Evolutionary conservation across 805 yeast species (phyloP).

Genomic region (Saccharomycopsis schoenii): DNA sequence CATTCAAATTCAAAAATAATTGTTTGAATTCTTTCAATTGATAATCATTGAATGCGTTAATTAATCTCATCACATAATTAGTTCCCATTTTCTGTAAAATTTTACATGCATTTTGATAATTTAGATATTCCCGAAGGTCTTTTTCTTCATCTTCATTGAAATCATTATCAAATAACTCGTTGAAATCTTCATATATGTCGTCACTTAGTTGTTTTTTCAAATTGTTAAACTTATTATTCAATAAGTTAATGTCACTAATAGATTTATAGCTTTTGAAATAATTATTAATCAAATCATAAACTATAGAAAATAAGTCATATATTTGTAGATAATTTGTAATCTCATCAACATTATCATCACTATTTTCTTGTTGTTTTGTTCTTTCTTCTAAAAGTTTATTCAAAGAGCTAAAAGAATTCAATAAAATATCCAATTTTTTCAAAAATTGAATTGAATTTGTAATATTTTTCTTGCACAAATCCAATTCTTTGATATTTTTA

Average conservation of each 20-base stretch:
- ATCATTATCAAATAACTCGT: constrained; percentile 34
- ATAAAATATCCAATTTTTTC: constrained; percentile 78
- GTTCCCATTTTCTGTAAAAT: constrained; percentile 57
- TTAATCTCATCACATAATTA: constrained; percentile 47
- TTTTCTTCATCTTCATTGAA: constrained; percentile 34
- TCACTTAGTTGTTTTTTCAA: constrained; percentile 54
- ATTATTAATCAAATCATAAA: constrained; percentile 50
- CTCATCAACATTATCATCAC: constrained; percentile 1
- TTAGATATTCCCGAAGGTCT: constrained; percentile 21
- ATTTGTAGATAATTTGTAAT: constrained; percentile 40
- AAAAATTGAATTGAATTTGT: constrained; percentile 78
- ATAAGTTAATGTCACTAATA: constrained; percentile 64
- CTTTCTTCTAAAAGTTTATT: constrained; percentile 32
- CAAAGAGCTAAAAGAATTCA: constrained; percentile 61
- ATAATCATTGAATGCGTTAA: constrained; percentile 62
- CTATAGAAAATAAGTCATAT: constrained; percentile 54
- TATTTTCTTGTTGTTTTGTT: constrained; percentile 30
- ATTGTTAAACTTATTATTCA: constrained; percentile 49
- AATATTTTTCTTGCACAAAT: constrained; percentile 73
- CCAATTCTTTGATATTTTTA: constrained; percentile 64
- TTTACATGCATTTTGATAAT: constrained; percentile 55
- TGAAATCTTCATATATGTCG: constrained; percentile 67
- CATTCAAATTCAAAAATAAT: constrained; percentile 60
- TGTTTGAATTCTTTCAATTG: constrained; percentile 64
- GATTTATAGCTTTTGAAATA: constrained; percentile 76